phyloP scores from a whole-genome alignment of 495 filamentous ascomycete genomes.

The Parathielavia appendiculata region DNA sequence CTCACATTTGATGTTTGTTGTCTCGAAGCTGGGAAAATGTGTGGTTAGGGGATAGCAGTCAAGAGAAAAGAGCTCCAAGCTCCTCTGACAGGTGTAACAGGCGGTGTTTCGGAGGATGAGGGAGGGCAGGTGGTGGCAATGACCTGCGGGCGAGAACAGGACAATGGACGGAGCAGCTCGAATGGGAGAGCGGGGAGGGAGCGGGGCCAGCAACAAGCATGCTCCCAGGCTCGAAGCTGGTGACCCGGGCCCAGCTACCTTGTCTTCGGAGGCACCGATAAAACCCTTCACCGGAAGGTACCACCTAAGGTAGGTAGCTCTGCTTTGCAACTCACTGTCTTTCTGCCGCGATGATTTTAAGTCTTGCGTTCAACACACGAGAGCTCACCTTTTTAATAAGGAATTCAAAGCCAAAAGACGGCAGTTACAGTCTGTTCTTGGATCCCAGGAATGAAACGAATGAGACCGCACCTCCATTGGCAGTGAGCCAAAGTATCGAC shows the following conservation, averaged over 20 bases:
- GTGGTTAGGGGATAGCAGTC: slow-evolving; percentile 18
- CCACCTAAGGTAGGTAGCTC: background rate
- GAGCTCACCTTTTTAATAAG: background rate
- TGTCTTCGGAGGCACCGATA: slow-evolving; percentile 6
- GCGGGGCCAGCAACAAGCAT: slow-evolving; percentile 24
- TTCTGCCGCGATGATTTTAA: background rate
- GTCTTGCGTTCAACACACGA: background rate
- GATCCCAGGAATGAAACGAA: too few relatives aligned
- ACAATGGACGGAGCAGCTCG: slow-evolving; percentile 30
- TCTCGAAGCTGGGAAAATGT: slow-evolving; percentile 19
- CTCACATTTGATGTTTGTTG: slow-evolving; percentile 20
- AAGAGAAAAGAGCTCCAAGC: slow-evolving; percentile 31
- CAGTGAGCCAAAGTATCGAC: background rate
- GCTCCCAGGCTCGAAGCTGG: slow-evolving; percentile 2
- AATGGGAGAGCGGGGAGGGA: slow-evolving; percentile 34
- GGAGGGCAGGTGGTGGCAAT: slow-evolving; percentile 27
- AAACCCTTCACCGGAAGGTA: background rate
- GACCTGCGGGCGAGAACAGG: slow-evolving; percentile 19
- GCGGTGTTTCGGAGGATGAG: slow-evolving; percentile 45
- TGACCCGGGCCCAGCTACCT: slow-evolving; percentile 2
- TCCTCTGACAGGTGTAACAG: slow-evolving; percentile 41
- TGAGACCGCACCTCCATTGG: too few relatives aligned
- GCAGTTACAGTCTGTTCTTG: background rate
- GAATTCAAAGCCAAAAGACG: background rate
- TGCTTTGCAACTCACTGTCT: background rate